phyloP scores from a whole-genome alignment of 1,139 yeast genomes.

The Yamadazyma jaroonii region DNA sequence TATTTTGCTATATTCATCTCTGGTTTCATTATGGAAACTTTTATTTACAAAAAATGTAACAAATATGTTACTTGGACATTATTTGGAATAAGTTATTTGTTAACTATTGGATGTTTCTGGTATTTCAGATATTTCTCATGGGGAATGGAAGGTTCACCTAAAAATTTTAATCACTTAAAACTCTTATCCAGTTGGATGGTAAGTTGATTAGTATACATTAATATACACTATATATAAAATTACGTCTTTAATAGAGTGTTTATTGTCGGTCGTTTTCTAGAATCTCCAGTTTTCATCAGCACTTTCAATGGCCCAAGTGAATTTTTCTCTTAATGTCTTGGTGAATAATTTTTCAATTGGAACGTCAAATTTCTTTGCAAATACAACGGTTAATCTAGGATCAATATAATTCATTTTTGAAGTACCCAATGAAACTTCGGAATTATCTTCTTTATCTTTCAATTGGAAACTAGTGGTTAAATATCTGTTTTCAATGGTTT shows the following conservation, averaged over 20 bases:
- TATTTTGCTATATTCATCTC: slow-evolving; percentile 86
- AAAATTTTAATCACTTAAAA: slow-evolving; percentile 65
- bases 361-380: slow-evolving; percentile 79
- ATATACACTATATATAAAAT: neutral
- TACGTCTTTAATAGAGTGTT: no score
- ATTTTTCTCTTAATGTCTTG: slow-evolving; percentile 86
- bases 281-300: slow-evolving; percentile 88
- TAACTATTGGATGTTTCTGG: slow-evolving; percentile 49
- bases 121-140: slow-evolving; percentile 74
- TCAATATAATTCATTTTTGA: slow-evolving; percentile 94
- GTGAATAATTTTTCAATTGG: slow-evolving; percentile 93
- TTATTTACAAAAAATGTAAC: slow-evolving; percentile 17
- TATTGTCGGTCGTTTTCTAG: neutral
- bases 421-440: slow-evolving; percentile 90
- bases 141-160: slow-evolving; percentile 84
- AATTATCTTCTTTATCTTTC: slow-evolving; percentile 90
- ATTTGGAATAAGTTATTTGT: slow-evolving; percentile 8
- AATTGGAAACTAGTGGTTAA: slow-evolving; percentile 67
- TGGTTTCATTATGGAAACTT: slow-evolving; percentile 34
- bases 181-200: slow-evolving; percentile 71
- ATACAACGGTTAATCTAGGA: slow-evolving; percentile 88
- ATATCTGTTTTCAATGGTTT: slow-evolving; percentile 69
- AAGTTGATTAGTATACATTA: slow-evolving; percentile 1
- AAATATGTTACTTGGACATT: slow-evolving; percentile 10
- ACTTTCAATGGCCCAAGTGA: slow-evolving; percentile 93